A percentile compares a stretch with the other conserved stretches of the same genome.
These are phyloP conservation scores for Fusarium oxysporum DNA, from an alignment of 2,329 filamentous ascomycete genomes.

Conservation along the genomic window DNA sequence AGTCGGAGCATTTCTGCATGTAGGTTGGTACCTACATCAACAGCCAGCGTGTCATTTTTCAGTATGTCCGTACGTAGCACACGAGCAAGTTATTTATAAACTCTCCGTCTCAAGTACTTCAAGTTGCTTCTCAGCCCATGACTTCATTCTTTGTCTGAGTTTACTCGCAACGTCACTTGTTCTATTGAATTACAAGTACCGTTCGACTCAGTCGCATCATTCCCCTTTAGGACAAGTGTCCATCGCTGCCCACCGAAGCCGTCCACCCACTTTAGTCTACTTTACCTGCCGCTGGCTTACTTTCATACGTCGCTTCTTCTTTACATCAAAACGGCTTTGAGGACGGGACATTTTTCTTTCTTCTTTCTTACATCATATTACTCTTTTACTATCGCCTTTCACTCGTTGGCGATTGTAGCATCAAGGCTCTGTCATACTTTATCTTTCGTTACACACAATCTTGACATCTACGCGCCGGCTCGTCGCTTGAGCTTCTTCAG, in stretches of 20 bases:
- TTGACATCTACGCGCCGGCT: neutral
- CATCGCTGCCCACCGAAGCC: constrained; percentile 39
- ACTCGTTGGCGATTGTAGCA: constrained; percentile 24
- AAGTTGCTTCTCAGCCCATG: neutral
- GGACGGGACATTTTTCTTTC: neutral
- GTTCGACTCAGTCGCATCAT: constrained; percentile 17
- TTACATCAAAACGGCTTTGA: constrained; percentile 2
- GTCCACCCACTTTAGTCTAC: constrained; percentile 42
- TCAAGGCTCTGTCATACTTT: neutral
- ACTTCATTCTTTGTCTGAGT: neutral
- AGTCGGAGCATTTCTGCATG: constrained; percentile 11
- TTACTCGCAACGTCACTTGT: neutral
- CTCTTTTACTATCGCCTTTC: constrained; percentile 8
- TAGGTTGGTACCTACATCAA: constrained; percentile 15
- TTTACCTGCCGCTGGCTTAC: constrained; percentile 23
- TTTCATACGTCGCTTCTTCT: constrained; percentile 43
- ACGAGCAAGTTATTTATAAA: constrained; percentile 13
- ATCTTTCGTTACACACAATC: neutral
- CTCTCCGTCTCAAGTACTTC: neutral
- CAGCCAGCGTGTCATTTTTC: constrained; percentile 46
- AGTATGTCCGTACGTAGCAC: neutral
- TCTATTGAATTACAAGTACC: constrained; percentile 29
- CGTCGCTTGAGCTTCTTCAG: constrained; percentile 11
- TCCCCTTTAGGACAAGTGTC: constrained; percentile 16
- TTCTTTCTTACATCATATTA: neutral